These are phyloP conservation scores for Aphanomyces euteiches DNA, from an alignment of 352 stramenopile species.

Conservation along the genomic window DNA sequence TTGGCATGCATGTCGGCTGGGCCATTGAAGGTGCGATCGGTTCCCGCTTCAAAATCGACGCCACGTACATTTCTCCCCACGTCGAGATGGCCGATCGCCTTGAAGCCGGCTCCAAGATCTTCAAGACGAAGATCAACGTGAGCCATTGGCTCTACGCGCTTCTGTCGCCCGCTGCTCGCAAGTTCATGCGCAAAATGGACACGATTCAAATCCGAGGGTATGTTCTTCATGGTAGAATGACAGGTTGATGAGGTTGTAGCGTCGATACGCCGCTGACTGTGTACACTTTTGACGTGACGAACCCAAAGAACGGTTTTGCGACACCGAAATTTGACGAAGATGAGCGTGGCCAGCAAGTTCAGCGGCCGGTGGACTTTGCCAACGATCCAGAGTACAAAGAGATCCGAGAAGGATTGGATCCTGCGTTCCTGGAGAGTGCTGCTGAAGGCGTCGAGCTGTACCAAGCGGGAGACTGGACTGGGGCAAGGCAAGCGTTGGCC, in stretches of 20 bases:
- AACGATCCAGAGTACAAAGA: slow-evolving; percentile 30
- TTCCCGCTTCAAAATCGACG: slow-evolving; percentile 94
- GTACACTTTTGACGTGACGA: too few relatives aligned
- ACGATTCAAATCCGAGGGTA: slow-evolving; percentile 64
- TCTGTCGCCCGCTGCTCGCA: slow-evolving; percentile 57
- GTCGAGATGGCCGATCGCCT: slow-evolving; percentile 93
- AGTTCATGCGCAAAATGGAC: slow-evolving; percentile 82
- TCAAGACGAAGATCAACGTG: slow-evolving; percentile 77
- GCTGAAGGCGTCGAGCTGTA: slow-evolving; percentile 69
- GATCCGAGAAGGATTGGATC: slow-evolving; percentile 75
- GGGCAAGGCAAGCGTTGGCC: too few relatives aligned
- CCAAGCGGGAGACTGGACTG: too few relatives aligned
- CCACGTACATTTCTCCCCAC: slow-evolving; percentile 95
- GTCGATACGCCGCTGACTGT: slow-evolving; percentile 69
- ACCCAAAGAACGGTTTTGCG: too few relatives aligned
- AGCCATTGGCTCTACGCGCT: slow-evolving; percentile 80
- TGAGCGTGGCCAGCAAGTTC: too few relatives aligned
- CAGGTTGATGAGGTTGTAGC: slow-evolving; percentile 25
- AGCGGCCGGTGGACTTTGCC: too few relatives aligned
- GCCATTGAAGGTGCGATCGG: slow-evolving; percentile 95
- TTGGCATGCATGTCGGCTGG: slow-evolving; percentile 94
- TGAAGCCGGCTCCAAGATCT: slow-evolving; percentile 94
- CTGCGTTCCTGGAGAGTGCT: slow-evolving; percentile 69
- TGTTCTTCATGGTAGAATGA: neutral
- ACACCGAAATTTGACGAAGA: too few relatives aligned